Evolutionary conservation across 2,329 filamentous ascomycete genomes (phyloP).

Genomic region (Ophiostoma fasciatum): DNA sequence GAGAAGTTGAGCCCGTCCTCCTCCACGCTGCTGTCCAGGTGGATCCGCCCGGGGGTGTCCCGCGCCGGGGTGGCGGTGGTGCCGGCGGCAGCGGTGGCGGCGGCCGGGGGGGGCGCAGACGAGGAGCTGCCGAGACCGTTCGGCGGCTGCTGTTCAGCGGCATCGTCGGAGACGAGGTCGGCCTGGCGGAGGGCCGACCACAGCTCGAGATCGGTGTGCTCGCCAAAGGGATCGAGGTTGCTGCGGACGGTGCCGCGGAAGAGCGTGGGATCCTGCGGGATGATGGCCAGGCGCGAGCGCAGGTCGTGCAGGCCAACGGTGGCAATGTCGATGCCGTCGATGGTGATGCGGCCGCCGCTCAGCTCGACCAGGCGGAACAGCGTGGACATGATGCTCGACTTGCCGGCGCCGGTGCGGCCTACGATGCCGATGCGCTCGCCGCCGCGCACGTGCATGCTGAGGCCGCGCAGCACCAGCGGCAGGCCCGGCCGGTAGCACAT

Average conservation of each 20-base stretch:
- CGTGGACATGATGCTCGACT: slow-evolving; percentile 71
- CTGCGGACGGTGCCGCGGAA: slow-evolving; percentile 67
- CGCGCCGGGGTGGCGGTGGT: neutral
- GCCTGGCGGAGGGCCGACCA: slow-evolving; percentile 68
- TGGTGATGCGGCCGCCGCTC: slow-evolving; percentile 44
- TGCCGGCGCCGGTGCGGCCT: slow-evolving; percentile 68
- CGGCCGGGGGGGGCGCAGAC: no score
- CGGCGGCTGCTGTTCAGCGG: neutral
- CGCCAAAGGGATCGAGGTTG: slow-evolving; percentile 68
- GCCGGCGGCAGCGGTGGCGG: neutral
- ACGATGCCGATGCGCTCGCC: slow-evolving; percentile 73
- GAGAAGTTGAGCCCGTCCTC: slow-evolving; percentile 96
- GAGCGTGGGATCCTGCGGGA: slow-evolving; percentile 71
- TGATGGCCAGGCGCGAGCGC: slow-evolving; percentile 63
- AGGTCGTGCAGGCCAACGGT: slow-evolving; percentile 62
- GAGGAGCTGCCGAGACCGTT: no score
- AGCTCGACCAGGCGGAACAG: slow-evolving; percentile 64
- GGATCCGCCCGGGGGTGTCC: slow-evolving; percentile 42
- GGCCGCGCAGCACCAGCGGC: slow-evolving; percentile 56
- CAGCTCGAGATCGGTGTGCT: slow-evolving; percentile 63
- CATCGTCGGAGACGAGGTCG: slow-evolving; percentile 43
- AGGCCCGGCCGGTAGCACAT: slow-evolving; percentile 65
- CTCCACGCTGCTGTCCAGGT: slow-evolving; percentile 73
- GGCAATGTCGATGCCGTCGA: slow-evolving; percentile 55
- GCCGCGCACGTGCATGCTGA: slow-evolving; percentile 56